A percentile compares a stretch with the other conserved stretches of the same genome.
These are phyloP conservation scores for Cydonia oblonga DNA, from an alignment of 331 rosid genomes.

Conservation along the genomic window DNA sequence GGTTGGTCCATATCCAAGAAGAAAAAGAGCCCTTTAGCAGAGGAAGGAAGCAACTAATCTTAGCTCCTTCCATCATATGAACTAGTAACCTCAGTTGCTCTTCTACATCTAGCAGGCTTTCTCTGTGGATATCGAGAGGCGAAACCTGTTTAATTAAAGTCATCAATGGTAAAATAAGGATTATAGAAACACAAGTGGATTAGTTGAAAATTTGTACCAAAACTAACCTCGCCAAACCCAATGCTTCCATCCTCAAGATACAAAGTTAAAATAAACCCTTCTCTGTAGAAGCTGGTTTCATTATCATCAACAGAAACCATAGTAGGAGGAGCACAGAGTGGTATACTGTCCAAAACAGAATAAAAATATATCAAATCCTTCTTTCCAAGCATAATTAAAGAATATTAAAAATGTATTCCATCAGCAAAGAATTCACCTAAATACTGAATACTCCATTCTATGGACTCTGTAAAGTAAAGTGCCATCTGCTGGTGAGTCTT, in stretches of 20 bases:
- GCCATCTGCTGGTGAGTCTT: slow-evolving; percentile 21
- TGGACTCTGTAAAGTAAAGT: slow-evolving; percentile 32
- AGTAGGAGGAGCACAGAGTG: slow-evolving; percentile 64
- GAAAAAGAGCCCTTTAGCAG: slow-evolving; percentile 72
- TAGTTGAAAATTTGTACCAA: not conserved
- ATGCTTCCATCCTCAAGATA: slow-evolving; percentile 73
- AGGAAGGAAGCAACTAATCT: slow-evolving; percentile 52
- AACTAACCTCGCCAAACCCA: slow-evolving; percentile 92
- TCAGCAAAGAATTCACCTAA: slow-evolving; percentile 43
- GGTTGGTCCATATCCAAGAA: slow-evolving; percentile 67
- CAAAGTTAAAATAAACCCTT: slow-evolving; percentile 72
- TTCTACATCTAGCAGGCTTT: slow-evolving; percentile 67
- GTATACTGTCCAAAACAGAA: slow-evolving; percentile 42
- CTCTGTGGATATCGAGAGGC: slow-evolving; percentile 60
- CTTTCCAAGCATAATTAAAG: not conserved
- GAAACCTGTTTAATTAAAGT: slow-evolving; percentile 55
- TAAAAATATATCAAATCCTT: not conserved
- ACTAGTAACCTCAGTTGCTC: slow-evolving; percentile 74
- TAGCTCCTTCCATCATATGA: slow-evolving; percentile 44
- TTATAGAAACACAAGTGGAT: not conserved
- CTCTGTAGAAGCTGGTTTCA: slow-evolving; percentile 42
- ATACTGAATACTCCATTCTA: slow-evolving; percentile 47
- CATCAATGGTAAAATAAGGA: not conserved
- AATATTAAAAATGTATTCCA: not conserved
- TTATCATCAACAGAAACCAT: slow-evolving; percentile 25